A percentile compares a stretch with the other conserved stretches of the same genome.
Conservation (phyloP, 306 rosid genomes). For the Begonia masoniana region DNA sequence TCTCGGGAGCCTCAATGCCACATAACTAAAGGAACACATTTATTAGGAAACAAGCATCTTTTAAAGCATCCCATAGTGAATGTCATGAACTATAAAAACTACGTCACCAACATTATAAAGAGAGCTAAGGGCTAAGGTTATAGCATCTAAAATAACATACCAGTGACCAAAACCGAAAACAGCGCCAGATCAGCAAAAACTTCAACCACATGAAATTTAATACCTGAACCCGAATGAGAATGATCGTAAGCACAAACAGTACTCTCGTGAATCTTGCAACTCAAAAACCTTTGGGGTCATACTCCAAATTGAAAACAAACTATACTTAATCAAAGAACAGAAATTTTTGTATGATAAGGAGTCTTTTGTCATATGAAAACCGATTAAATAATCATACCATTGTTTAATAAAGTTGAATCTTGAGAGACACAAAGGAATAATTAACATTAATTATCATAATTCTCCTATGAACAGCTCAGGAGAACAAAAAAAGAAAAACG, state of each 20-base stretch:
- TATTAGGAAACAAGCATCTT: neutral
- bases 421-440: too few species aligned
- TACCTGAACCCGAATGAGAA: constrained; percentile 42
- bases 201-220: constrained; percentile 94
- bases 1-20: constrained; percentile 87
- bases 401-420: too few species aligned
- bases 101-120: neutral
- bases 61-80: neutral
- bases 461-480: too few species aligned
- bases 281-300: too few species aligned
- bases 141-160: constrained; percentile 25
- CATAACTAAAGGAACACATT: constrained; percentile 19
- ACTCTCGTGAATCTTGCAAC: too few species aligned
- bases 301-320: too few species aligned
- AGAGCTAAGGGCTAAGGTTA: neutral
- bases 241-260: neutral
- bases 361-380: too few species aligned
- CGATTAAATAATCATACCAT: too few species aligned
- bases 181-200: constrained; percentile 85
- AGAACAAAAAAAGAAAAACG: too few species aligned
- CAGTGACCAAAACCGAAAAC: constrained; percentile 89
- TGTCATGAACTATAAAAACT: neutral
- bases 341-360: too few species aligned
- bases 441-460: too few species aligned
- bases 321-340: too few species aligned